These are phyloP conservation scores for Macrophomina phaseolina DNA, from an alignment of 2,329 filamentous ascomycete species.

Conservation along the genomic window DNA sequence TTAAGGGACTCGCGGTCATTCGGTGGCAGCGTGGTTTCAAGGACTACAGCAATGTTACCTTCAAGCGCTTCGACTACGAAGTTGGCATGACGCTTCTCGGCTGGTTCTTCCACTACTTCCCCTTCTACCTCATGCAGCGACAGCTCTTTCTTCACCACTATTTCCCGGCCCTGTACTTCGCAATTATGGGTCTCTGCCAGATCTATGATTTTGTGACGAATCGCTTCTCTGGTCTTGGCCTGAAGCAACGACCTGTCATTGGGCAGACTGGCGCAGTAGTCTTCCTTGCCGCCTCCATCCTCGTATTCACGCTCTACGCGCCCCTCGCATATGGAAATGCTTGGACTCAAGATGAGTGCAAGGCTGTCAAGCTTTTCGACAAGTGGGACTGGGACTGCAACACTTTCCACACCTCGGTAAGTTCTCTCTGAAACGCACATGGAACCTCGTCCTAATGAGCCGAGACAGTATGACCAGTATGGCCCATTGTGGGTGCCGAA, in stretches of 20 bases:
- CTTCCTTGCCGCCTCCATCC: constrained; percentile 76
- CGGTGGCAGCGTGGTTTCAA: constrained; percentile 93
- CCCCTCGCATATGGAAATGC: constrained; percentile 91
- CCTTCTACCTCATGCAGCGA: constrained; percentile 97
- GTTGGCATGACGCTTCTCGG: constrained; percentile 87
- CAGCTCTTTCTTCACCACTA: constrained; percentile 99
- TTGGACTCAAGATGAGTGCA: constrained; percentile 91
- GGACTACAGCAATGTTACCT: constrained; percentile 80
- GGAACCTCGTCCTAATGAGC: neutral
- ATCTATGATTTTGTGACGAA: constrained; percentile 83
- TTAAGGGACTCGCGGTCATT: constrained; percentile 87
- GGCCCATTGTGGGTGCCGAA: constrained; percentile 32
- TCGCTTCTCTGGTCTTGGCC: constrained; percentile 70
- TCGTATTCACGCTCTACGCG: constrained; percentile 82
- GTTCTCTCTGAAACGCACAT: constrained; percentile 45
- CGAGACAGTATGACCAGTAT: constrained; percentile 35
- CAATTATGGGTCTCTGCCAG: constrained; percentile 86
- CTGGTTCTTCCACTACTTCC: constrained; percentile 99
- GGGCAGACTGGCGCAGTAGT: constrained; percentile 75
- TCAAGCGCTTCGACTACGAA: constrained; percentile 98
- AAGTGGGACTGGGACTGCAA: constrained; percentile 99
- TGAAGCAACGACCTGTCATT: constrained; percentile 72
- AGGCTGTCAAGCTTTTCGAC: constrained; percentile 81
- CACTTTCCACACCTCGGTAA: constrained; percentile 84
- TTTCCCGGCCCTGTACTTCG: constrained; percentile 95